Evolutionary conservation across 192 early-diverging fungal genomes (phyloP).

Genomic region (Coemansia javaensis): DNA sequence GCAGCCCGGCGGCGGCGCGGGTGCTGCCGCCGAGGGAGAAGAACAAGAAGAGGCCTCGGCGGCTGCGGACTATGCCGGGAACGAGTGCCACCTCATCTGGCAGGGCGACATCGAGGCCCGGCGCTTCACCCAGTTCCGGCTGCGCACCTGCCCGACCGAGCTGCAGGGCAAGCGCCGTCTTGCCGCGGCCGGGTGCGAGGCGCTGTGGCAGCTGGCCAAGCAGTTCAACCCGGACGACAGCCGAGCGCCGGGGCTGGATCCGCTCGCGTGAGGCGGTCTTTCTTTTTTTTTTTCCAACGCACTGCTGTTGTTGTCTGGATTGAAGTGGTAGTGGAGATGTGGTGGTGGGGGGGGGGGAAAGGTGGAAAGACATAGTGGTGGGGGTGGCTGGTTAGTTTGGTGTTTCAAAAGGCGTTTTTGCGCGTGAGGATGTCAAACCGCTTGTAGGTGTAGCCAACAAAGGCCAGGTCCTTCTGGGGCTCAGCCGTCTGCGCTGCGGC

Average conservation of each 20-base stretch:
- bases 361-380: no score
- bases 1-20: constrained; percentile 36
- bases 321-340: no score
- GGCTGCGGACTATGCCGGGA: constrained; percentile 48
- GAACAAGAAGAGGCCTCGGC: constrained; percentile 12
- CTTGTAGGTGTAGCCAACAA: constrained; percentile 99
- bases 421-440: constrained; percentile 79
- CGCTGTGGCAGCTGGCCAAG: constrained; percentile 86
- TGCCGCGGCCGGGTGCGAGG: constrained; percentile 61
- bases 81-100: constrained; percentile 91
- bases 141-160: constrained; percentile 70
- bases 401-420: constrained; percentile 54
- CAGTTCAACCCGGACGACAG: constrained; percentile 31
- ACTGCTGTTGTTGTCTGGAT: no score
- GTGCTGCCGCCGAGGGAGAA: constrained; percentile 16
- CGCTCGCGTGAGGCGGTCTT: constrained; percentile 5
- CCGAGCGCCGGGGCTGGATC: constrained; percentile 14
- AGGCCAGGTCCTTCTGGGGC: constrained; percentile 89
- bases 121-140: constrained; percentile 72
- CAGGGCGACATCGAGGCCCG: constrained; percentile 79
- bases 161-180: constrained; percentile 67
- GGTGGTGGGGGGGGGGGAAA: no score
- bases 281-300: no score
- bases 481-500: constrained; percentile 19
- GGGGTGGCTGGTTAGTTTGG: no score